phyloP scores from a whole-genome alignment of 192 early-diverging fungal genomes.

The Mortierella alpina region DNA sequence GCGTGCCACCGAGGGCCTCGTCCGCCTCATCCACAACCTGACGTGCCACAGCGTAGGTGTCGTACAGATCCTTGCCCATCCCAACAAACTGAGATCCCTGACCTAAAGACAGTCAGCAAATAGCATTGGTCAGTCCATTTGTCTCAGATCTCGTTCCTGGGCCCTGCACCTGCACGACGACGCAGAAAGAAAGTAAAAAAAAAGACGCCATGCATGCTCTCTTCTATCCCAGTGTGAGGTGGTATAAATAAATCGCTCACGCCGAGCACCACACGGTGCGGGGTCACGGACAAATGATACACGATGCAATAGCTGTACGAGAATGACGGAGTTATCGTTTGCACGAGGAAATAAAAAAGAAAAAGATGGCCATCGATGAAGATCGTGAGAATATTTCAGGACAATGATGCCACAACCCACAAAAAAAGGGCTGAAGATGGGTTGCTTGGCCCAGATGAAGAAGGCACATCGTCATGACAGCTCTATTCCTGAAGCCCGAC shows the following conservation, averaged over 20 bases:
- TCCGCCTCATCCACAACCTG: constrained; percentile 92
- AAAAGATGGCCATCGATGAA: background rate
- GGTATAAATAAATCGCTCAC: background rate
- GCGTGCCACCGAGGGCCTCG: constrained; percentile 75
- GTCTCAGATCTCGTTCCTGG: too few relatives aligned
- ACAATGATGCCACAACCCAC: too few relatives aligned
- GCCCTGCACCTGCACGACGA: too few relatives aligned
- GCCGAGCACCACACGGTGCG: background rate
- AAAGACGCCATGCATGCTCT: background rate
- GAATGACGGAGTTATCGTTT: background rate
- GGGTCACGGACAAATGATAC: background rate
- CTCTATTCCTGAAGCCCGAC: too few relatives aligned
- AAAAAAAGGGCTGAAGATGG: too few relatives aligned
- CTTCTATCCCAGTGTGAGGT: background rate
- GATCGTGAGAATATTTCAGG: constrained; percentile 43
- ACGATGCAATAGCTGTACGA: background rate
- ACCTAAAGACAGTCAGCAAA: constrained; percentile 47
- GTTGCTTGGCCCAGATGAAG: too few relatives aligned
- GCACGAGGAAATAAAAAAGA: background rate
- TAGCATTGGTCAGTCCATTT: too few relatives aligned
- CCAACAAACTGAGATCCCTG: constrained; percentile 90
- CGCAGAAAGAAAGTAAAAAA: background rate
- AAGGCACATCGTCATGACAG: too few relatives aligned
- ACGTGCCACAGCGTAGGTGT: constrained; percentile 76
- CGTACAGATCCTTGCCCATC: constrained; percentile 92